Percentiles rank a stretch among this genome's conserved stretches.
These are phyloP conservation scores for Cladosporium sphaerospermum DNA, from an alignment of 2,329 filamentous ascomycete genomes.

Conservation along the genomic window DNA sequence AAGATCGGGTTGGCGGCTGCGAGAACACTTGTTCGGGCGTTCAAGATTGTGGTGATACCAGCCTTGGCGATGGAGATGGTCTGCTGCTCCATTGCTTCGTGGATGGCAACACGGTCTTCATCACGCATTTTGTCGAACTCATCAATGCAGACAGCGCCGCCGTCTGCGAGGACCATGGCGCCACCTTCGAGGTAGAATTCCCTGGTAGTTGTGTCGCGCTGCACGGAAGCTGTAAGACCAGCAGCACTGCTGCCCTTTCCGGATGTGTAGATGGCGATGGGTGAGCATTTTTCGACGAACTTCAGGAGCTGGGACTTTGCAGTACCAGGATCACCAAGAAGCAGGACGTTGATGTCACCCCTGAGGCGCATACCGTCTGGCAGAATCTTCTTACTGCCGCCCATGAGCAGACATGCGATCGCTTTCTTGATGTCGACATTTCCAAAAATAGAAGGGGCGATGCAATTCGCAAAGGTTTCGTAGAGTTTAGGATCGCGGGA, in stretches of 20 bases:
- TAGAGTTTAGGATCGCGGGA: slow-evolving; percentile 91
- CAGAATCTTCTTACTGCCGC: slow-evolving; percentile 94
- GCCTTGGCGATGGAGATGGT: slow-evolving; percentile 99
- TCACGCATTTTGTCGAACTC: slow-evolving; percentile 99
- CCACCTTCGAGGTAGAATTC: slow-evolving; percentile 98
- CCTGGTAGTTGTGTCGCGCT: slow-evolving; percentile 81
- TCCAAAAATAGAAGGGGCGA: slow-evolving; percentile 95
- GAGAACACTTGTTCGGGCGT: slow-evolving; percentile 88
- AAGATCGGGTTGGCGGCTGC: slow-evolving; percentile 97
- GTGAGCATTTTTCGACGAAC: slow-evolving; percentile 92
- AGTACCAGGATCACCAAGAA: slow-evolving; percentile 95
- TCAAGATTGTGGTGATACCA: slow-evolving; percentile 95
- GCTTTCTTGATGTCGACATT: slow-evolving; percentile 96
- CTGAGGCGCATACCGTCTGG: slow-evolving; percentile 96
- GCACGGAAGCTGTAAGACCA: slow-evolving; percentile 93
- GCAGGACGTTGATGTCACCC: slow-evolving; percentile 95
- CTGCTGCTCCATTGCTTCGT: slow-evolving; percentile 99
- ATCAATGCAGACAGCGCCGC: slow-evolving; percentile 95
- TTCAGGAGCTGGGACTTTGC: slow-evolving; percentile 96
- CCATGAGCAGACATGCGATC: slow-evolving; percentile 86
- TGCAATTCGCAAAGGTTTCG: slow-evolving; percentile 79
- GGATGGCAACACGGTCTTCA: slow-evolving; percentile 93
- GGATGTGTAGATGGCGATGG: slow-evolving; percentile 97
- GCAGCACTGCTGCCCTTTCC: slow-evolving; percentile 97
- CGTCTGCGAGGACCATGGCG: slow-evolving; percentile 96